Evolutionary conservation across 306 rosid species (phyloP), one percentile per base, ranked within the genome.

Genomic region (Cicer pinnatifidum): DNA sequence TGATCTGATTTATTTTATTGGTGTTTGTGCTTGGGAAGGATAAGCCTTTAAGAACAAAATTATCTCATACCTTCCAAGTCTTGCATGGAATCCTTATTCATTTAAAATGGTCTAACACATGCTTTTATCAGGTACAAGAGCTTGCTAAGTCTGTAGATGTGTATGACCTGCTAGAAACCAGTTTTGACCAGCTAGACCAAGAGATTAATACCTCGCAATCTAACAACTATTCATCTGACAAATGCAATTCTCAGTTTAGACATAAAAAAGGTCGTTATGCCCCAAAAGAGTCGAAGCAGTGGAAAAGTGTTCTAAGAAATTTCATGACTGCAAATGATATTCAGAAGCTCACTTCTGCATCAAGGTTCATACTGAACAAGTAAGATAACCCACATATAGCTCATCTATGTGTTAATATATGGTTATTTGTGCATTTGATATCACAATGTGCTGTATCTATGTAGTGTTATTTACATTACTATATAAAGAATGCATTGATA

Each of bases 361-460:
- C 84, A 65, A 87, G 78, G 78, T 8, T 23, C 73, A 90, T 94
- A 75, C 72, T 94, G 82, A 84, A 83, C 71, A 84, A 78, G 99
- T 94, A 86, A 88, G 97, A 83, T 60, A 56, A 53, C 60, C 75
- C 41, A 33, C 82, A 11, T 46, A 11, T 67, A 67, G 16, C 71
- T 69, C 69, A 72, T 77, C 43, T 39, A 37, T 69, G 46, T 45
- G 59, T 63, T 57, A 67, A 6, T 48, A 7, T 48, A 38, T 47
- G 67, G 23, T 35, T 79, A 37, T 23, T 7, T 48, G 38, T 23
- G 75, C 73, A 23, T 52, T 58, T 53, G 35, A 52, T 59, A 60
- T 56, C 67, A 69, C 56, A 51, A 20, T 33, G 51, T 10, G 17
- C 58, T 69, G 62, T 63, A 50, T 65, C 59, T 54, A 44, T 48